Evolutionary conservation across 2,329 filamentous ascomycete genomes (phyloP), one percentile per base, ranked within the genome.

Genomic region (Clathrospora elynae): DNA sequence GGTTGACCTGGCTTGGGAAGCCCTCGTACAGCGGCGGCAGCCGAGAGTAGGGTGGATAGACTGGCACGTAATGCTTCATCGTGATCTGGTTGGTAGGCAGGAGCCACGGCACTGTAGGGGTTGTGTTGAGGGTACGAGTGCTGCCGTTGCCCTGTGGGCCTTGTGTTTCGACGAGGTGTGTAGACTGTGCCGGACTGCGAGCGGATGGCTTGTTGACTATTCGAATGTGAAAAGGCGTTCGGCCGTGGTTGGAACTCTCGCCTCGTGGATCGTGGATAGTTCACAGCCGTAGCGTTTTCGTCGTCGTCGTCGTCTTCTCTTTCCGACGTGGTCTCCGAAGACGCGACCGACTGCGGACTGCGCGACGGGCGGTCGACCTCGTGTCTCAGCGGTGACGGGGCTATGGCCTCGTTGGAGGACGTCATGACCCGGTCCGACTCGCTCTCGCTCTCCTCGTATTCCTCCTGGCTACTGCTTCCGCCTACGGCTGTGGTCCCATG

Each of bases 11-110:
- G 61, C 52, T 93, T 96, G 1, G 86, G 83, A 11, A 93, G 76
- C 3, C 87, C 87, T 29, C 93, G 82, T 1, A 92, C 93, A 0
- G 92, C 93, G 3, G 91, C 90, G 0, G 90, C 92, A 61, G 90
- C 95, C n/a, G 92, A 96, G 9, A 99, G 81, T 9, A 99, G 79
- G 0, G 93, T 97, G 1, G 90, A 96, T n/a, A 99, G 78, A 34
- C 90, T 96, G 13, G 93, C 90, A 22, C 93, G 85, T 8, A 99
- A 78, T 2, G 90, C 93, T 19, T 90, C 93, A 60, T 99, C 93
- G 59, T 97, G 91, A 59, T 97, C 90, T 33, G 88, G 85, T 57
- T 90, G 88, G 59, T 88, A 83, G 3, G 83, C 82, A 1, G 88
- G 86, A 0, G 86, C 85, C 64, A 89, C 81, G 66, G 87, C 82